Evolutionary conservation across 2,329 filamentous ascomycete genomes (phyloP).

Genomic region (Colletotrichum neosansevieriae): DNA sequence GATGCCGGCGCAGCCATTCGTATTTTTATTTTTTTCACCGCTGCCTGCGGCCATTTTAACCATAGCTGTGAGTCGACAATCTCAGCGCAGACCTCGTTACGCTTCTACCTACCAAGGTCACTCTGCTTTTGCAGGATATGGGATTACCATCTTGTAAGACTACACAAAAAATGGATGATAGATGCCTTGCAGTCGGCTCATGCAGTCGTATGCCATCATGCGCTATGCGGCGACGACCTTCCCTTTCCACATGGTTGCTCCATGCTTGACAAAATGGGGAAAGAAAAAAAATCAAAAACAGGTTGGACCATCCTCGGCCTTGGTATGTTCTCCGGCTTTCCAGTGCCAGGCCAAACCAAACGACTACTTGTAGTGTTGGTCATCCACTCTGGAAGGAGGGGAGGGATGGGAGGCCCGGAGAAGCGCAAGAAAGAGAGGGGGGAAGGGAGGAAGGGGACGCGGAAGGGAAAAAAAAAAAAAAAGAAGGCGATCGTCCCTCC

Average conservation of each 20-base stretch:
- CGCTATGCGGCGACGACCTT: background rate
- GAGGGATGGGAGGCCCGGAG: background rate
- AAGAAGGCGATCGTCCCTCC: background rate
- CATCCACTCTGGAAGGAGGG: background rate
- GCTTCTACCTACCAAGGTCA: too few relatives aligned
- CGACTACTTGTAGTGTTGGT: constrained; percentile 3
- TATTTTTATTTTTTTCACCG: too few relatives aligned
- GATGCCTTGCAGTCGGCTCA: too few relatives aligned
- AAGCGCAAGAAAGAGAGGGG: background rate
- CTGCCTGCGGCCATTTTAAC: too few relatives aligned
- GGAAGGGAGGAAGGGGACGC: too few relatives aligned
- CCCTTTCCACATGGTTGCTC: background rate
- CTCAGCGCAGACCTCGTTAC: too few relatives aligned
- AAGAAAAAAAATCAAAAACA: constrained; percentile 8
- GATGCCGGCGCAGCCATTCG: background rate
- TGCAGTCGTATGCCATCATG: too few relatives aligned
- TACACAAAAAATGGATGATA: too few relatives aligned
- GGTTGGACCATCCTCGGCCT: constrained; percentile 20
- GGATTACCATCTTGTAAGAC: too few relatives aligned
- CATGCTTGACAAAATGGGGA: background rate
- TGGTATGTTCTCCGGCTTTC: constrained; percentile 22
- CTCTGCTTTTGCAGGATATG: too few relatives aligned
- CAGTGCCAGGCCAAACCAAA: constrained; percentile 10
- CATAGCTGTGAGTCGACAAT: too few relatives aligned
- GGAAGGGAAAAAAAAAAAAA: too few relatives aligned